Conservation (phyloP, 116 monocot species). For the Posidonia oceanica region DNA sequence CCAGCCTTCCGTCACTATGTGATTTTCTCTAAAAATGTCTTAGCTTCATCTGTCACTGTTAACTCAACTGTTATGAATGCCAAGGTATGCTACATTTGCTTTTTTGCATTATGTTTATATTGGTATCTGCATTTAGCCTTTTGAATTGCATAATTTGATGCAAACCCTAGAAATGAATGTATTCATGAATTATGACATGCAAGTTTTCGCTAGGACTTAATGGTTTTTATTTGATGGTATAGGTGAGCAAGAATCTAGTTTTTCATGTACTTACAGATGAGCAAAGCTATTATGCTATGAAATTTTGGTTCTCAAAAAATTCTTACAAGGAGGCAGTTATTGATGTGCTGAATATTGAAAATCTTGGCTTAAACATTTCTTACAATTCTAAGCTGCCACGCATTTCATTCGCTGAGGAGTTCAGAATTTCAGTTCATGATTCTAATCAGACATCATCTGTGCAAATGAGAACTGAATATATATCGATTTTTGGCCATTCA, state of each 20-base stretch:
- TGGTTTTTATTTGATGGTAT: constrained; percentile 8
- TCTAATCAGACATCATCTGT: constrained; percentile 23
- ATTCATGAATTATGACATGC: too few species aligned
- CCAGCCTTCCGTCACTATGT: constrained; percentile 56
- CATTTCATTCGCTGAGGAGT: constrained; percentile 56
- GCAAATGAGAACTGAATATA: constrained; percentile 62
- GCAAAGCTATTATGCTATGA: constrained; percentile 72
- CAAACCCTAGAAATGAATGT: background rate
- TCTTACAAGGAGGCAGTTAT: constrained; percentile 49
- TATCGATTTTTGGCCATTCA: constrained; percentile 70
- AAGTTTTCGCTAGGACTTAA: background rate
- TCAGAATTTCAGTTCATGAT: constrained; percentile 47
- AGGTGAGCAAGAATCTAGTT: constrained; percentile 60
- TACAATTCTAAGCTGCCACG: constrained; percentile 3
- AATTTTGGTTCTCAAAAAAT: constrained; percentile 67
- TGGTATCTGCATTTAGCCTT: background rate
- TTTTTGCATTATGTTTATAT: background rate
- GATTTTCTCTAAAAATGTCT: constrained; percentile 66
- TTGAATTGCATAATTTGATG: background rate
- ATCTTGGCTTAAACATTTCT: constrained; percentile 16
- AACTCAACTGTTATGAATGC: constrained; percentile 87
- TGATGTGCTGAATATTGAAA: constrained; percentile 55
- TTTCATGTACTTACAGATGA: constrained; percentile 74
- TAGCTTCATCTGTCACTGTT: constrained; percentile 68
- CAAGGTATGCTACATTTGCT: constrained; percentile 30